Percentiles rank a stretch among this genome's conserved stretches.
These are phyloP conservation scores for Fusarium piperis DNA, from an alignment of 2,329 filamentous ascomycete genomes.

Conservation along the genomic window DNA sequence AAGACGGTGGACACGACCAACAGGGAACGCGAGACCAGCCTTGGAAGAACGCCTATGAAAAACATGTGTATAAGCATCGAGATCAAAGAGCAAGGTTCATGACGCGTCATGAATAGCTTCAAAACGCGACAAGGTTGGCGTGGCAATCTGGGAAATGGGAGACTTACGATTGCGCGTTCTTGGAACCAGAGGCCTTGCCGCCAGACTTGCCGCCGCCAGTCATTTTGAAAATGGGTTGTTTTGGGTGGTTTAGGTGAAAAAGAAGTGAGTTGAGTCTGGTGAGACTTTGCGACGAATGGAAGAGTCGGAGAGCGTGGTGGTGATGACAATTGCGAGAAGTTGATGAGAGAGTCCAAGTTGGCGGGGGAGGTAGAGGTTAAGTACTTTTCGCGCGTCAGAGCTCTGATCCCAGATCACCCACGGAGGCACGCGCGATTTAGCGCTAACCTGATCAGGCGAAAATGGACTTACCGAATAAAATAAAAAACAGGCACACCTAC, in stretches of 20 bases:
- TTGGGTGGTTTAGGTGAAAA: conserved; percentile 26
- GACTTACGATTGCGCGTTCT: conserved; percentile 98
- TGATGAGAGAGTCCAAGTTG: conserved; percentile 48
- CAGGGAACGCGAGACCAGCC: conserved; percentile 98
- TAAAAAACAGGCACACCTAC: conserved; percentile 40
- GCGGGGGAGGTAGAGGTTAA: conserved; percentile 63
- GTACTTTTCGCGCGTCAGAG: conserved; percentile 62
- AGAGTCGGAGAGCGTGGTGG: conserved; percentile 48
- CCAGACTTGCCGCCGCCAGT: conserved; percentile 99
- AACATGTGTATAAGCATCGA: conserved; percentile 16
- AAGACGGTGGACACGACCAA: conserved; percentile 99
- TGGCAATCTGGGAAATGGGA: not conserved
- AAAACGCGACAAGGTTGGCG: conserved; percentile 11
- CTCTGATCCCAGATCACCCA: conserved; percentile 63
- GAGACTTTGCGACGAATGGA: conserved; percentile 35
- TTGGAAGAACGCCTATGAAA: conserved; percentile 89
- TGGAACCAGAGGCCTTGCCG: conserved; percentile 98
- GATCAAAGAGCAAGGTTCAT: not conserved
- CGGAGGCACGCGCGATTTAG: conserved; percentile 38
- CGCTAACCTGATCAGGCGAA: conserved; percentile 48
- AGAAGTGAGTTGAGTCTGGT: conserved; percentile 26
- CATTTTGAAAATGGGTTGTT: conserved; percentile 78
- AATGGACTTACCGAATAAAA: conserved; percentile 43
- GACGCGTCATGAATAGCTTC: not conserved
- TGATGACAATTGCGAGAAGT: conserved; percentile 51